A percentile compares a stretch with the other conserved stretches of the same genome.
Evolutionary conservation across 495 filamentous ascomycete species (phyloP).

Genomic region (Aspergillus haitiensis): DNA sequence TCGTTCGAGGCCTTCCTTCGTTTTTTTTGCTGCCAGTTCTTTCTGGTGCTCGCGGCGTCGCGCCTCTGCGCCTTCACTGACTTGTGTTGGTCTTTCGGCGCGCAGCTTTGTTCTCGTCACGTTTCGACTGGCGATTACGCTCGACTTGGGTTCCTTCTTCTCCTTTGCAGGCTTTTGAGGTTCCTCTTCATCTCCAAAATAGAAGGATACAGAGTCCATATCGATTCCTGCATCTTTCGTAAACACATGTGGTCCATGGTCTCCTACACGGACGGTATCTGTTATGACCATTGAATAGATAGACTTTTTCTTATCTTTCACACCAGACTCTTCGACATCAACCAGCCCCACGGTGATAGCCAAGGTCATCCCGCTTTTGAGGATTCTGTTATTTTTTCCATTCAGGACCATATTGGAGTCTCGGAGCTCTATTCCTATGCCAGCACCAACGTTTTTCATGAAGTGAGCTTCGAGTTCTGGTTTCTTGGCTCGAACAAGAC

Average conservation of each 20-base stretch:
- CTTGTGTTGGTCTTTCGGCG: conserved; percentile 79
- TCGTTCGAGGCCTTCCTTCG: conserved; percentile 77
- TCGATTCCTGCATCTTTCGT: conserved; percentile 90
- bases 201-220: conserved; percentile 90
- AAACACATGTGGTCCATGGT: conserved; percentile 75
- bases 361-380: conserved; percentile 97
- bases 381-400: conserved; percentile 72
- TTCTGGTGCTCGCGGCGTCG: conserved; percentile 90
- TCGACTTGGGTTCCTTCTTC: conserved; percentile 78
- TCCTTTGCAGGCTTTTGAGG: conserved; percentile 61
- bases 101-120: conserved; percentile 92
- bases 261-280: conserved; percentile 86
- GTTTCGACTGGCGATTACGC: conserved; percentile 83
- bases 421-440: conserved; percentile 87
- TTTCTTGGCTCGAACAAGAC: conserved; percentile 76
- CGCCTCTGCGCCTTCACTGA: conserved; percentile 87
- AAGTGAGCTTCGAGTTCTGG: conserved; percentile 94
- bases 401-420: conserved; percentile 81
- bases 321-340: conserved; percentile 78
- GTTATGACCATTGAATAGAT: conserved; percentile 85
- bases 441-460: conserved; percentile 81
- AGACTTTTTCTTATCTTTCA: conserved; percentile 83
- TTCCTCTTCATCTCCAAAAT: conserved; percentile 90
- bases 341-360: conserved; percentile 83
- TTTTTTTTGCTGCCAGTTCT: conserved; percentile 82